phyloP scores from a whole-genome alignment of 2,329 filamentous ascomycete species.

The Paraconiothyrium brasiliense region DNA sequence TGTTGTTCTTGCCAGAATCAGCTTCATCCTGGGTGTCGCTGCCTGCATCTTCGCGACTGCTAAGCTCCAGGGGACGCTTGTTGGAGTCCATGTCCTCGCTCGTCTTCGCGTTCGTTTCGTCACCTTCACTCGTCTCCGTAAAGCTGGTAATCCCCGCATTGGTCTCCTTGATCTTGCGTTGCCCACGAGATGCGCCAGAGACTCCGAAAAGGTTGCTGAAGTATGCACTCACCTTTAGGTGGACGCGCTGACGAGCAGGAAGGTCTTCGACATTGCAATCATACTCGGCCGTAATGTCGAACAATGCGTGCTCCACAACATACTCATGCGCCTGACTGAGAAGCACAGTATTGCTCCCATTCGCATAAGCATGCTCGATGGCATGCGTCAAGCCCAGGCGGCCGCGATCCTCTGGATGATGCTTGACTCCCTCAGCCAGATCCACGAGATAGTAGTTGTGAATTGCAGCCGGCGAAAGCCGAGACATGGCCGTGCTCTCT shows the following conservation, averaged over 20 bases:
- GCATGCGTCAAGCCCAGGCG: not conserved
- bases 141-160: too few relatives aligned
- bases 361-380: not conserved
- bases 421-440: conserved; percentile 3
- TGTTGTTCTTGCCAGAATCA: too few relatives aligned
- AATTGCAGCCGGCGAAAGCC: not conserved
- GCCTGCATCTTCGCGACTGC: too few relatives aligned
- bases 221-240: not conserved
- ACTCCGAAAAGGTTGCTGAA: not conserved
- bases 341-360: not conserved
- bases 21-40: too few relatives aligned
- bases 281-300: not conserved
- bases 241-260: not conserved
- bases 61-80: too few relatives aligned
- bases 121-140: too few relatives aligned
- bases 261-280: not conserved
- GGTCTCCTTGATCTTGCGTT: too few relatives aligned
- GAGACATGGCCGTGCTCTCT: not conserved
- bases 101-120: too few relatives aligned
- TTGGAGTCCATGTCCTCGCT: too few relatives aligned
- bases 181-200: too few relatives aligned
- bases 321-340: not conserved
- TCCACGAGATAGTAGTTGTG: not conserved
- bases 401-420: not conserved
- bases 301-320: not conserved